These are phyloP conservation scores for Aspergillus thermomutatus DNA, from an alignment of 2,329 filamentous ascomycete genomes.

Conservation along the genomic window DNA sequence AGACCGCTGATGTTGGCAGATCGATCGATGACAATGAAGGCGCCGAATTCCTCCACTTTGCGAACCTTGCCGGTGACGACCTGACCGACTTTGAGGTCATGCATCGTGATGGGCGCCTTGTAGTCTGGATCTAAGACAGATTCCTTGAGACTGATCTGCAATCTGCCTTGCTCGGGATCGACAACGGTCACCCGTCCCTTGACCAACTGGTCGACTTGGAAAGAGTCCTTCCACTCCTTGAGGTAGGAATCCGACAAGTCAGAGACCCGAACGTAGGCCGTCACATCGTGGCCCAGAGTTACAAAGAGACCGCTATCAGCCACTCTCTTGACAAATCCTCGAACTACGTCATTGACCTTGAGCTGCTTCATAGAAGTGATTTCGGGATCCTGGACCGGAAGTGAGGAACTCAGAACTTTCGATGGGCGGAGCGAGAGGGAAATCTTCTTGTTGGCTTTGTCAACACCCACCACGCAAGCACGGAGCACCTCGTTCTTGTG, in stretches of 20 bases:
- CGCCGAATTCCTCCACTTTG: constrained; percentile 92
- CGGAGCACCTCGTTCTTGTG: constrained; percentile 83
- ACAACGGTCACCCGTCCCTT: constrained; percentile 77
- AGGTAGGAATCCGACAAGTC: constrained; percentile 88
- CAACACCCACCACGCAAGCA: constrained; percentile 78
- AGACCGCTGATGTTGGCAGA: constrained; percentile 87
- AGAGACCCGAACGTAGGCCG: constrained; percentile 77
- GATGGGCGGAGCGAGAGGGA: constrained; percentile 81
- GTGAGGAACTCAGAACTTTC: constrained; percentile 79
- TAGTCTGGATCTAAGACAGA: constrained; percentile 80
- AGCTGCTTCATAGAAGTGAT: constrained; percentile 69
- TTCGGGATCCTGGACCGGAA: constrained; percentile 77
- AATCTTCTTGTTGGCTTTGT: constrained; percentile 79
- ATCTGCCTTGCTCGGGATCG: constrained; percentile 64
- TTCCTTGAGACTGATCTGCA: constrained; percentile 83
- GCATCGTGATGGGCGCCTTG: constrained; percentile 66
- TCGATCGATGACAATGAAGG: constrained; percentile 86
- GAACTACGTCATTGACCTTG: constrained; percentile 71
- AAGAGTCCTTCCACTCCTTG: constrained; percentile 92
- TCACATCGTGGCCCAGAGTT: constrained; percentile 73
- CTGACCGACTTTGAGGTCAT: constrained; percentile 76
- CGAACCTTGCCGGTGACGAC: constrained; percentile 84
- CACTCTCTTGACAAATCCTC: constrained; percentile 89
- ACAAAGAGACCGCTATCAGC: constrained; percentile 88
- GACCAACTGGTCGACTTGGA: constrained; percentile 85